A percentile compares a stretch with the other conserved stretches of the same genome.
Evolutionary conservation across 2,329 filamentous ascomycete genomes (phyloP).

Genomic region (Trichoderma harzianum): DNA sequence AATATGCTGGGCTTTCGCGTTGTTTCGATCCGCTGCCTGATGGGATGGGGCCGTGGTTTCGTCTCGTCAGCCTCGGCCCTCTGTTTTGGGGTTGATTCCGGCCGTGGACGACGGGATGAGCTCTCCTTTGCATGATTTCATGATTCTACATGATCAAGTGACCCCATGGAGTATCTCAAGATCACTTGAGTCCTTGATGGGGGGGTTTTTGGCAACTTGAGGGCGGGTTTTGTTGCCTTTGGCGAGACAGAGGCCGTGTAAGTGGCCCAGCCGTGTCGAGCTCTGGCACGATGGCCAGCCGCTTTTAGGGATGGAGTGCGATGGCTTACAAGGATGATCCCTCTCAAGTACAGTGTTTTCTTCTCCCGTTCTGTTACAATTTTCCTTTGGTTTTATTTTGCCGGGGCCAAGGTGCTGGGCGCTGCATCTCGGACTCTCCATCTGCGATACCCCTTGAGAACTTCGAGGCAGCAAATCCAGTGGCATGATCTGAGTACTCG

Average conservation of each 20-base stretch:
- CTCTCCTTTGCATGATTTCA: neutral
- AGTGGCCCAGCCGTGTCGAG: neutral
- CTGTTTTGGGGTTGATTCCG: neutral
- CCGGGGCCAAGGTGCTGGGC: neutral
- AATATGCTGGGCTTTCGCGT: neutral
- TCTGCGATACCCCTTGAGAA: neutral
- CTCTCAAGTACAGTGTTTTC: neutral
- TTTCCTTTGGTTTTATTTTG: neutral
- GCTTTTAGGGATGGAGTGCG: neutral
- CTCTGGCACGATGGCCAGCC: neutral
- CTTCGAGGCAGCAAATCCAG: neutral
- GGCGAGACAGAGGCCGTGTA: neutral
- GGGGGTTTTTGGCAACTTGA: neutral
- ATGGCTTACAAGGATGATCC: neutral
- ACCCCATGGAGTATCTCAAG: neutral
- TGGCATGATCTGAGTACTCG: slow-evolving; percentile 1
- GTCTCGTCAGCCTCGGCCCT: neutral
- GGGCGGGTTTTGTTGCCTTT: neutral
- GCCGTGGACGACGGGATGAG: neutral
- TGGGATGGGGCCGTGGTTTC: neutral
- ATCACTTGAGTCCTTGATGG: neutral
- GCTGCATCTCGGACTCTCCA: neutral
- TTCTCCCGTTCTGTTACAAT: neutral
- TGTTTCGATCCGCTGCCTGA: neutral
- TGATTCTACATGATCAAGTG: neutral